These are phyloP conservation scores for Euphrasia confusa DNA, from an alignment of 257 asterid genomes.

Conservation along the genomic window DNA sequence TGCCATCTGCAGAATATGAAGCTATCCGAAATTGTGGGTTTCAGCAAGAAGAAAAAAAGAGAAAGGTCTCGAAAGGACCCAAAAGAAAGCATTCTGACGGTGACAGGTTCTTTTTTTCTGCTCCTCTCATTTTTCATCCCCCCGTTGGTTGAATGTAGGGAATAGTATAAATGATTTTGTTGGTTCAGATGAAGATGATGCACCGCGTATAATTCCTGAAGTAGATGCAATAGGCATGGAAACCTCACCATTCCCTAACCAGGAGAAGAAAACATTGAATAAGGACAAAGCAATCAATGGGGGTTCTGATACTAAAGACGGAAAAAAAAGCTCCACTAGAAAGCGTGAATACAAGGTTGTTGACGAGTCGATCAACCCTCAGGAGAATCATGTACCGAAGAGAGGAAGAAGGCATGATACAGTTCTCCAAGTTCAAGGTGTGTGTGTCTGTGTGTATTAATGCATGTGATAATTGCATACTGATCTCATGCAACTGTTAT, in stretches of 20 bases:
- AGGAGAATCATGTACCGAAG: constrained; percentile 30
- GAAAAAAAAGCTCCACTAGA: constrained; percentile 21
- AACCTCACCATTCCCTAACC: background rate
- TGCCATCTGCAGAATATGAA: constrained; percentile 36
- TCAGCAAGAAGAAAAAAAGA: constrained; percentile 35
- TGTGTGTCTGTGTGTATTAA: background rate
- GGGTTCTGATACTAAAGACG: constrained; percentile 26
- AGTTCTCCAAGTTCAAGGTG: constrained; percentile 37
- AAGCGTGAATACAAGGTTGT: constrained; percentile 27
- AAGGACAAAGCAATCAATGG: constrained; percentile 23
- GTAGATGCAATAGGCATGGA: constrained; percentile 19
- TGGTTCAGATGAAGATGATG: constrained; percentile 27
- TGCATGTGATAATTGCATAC: constrained; percentile 12
- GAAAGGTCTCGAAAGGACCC: constrained; percentile 50
- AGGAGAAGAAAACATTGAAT: constrained; percentile 6
- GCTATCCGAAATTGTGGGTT: constrained; percentile 28
- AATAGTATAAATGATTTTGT: constrained; percentile 22
- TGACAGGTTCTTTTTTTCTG: constrained; percentile 30
- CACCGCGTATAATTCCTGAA: constrained; percentile 28
- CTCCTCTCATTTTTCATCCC: constrained; percentile 18
- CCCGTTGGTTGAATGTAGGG: constrained; percentile 19
- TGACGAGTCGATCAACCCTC: constrained; percentile 31
- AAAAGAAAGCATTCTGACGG: constrained; percentile 17
- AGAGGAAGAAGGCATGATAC: constrained; percentile 37
- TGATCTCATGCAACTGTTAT: constrained; percentile 8